A percentile compares a stretch with the other conserved stretches of the same genome.
Evolutionary conservation across 2,329 filamentous ascomycete species (phyloP).

Genomic region (Rhynchosporium secalis): DNA sequence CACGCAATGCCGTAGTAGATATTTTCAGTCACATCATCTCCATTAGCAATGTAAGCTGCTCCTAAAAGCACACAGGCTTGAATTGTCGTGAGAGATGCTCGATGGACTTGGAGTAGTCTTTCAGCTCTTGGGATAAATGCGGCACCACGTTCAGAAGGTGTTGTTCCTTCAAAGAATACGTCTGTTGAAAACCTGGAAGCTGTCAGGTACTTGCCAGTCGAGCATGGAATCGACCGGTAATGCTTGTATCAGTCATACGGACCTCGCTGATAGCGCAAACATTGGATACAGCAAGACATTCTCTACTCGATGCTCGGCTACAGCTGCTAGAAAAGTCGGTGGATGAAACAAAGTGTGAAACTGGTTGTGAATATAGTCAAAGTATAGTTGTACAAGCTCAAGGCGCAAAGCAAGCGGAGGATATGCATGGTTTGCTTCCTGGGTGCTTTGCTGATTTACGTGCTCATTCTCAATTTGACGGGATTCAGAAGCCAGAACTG

Average conservation of each 20-base stretch:
- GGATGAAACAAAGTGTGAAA: slow-evolving; percentile 31
- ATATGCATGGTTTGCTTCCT: slow-evolving; percentile 23
- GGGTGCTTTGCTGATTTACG: neutral
- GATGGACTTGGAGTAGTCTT: slow-evolving; percentile 27
- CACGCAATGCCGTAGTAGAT: slow-evolving; percentile 31
- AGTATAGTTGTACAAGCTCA: slow-evolving; percentile 30
- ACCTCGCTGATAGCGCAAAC: slow-evolving; percentile 31
- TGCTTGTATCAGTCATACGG: slow-evolving; percentile 14
- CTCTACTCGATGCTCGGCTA: slow-evolving; percentile 17
- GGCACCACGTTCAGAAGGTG: slow-evolving; percentile 21
- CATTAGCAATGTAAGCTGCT: slow-evolving; percentile 26
- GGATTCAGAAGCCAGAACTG: neutral
- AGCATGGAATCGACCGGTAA: slow-evolving; percentile 33
- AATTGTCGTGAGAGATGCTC: slow-evolving; percentile 28
- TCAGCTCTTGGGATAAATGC: slow-evolving; percentile 20
- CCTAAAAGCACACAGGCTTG: slow-evolving; percentile 33
- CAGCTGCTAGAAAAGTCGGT: slow-evolving; percentile 25
- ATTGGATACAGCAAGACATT: slow-evolving; percentile 28
- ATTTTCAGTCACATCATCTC: slow-evolving; percentile 24
- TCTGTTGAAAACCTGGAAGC: slow-evolving; percentile 28
- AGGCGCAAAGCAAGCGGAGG: slow-evolving; percentile 18
- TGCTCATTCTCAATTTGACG: neutral
- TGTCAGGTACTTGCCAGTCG: neutral
- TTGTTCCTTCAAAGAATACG: slow-evolving; percentile 23
- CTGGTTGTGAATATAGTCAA: slow-evolving; percentile 32